phyloP scores from a whole-genome alignment of 2,329 filamentous ascomycete genomes.

The Diplodia scrobiculata region DNA sequence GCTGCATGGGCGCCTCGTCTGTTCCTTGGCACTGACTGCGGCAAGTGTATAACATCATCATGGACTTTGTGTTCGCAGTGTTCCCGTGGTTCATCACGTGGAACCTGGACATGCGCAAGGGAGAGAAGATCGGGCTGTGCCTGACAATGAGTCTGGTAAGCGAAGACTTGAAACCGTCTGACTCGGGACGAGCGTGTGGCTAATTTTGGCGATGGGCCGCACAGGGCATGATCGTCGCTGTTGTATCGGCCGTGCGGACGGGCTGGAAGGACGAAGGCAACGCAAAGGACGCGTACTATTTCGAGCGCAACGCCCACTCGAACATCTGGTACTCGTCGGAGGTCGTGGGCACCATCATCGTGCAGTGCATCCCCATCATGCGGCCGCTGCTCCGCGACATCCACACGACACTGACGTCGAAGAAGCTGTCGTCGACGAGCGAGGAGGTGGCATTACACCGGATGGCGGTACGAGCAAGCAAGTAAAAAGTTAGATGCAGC shows the following conservation, averaged over 20 bases:
- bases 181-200: neutral
- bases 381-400: slow-evolving; percentile 53
- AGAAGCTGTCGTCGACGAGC: slow-evolving; percentile 35
- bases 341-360: slow-evolving; percentile 58
- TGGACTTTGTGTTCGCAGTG: slow-evolving; percentile 56
- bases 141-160: slow-evolving; percentile 52
- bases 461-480: neutral
- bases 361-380: slow-evolving; percentile 57
- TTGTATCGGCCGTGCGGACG: slow-evolving; percentile 53
- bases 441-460: slow-evolving; percentile 25
- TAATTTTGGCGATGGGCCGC: neutral
- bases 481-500: neutral
- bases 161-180: neutral
- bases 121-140: slow-evolving; percentile 56
- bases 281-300: slow-evolving; percentile 51
- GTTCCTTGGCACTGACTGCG: slow-evolving; percentile 30
- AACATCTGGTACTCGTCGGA: slow-evolving; percentile 57
- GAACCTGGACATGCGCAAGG: slow-evolving; percentile 52
- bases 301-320: slow-evolving; percentile 53
- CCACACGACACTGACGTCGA: slow-evolving; percentile 45
- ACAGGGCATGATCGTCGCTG: slow-evolving; percentile 52
- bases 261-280: slow-evolving; percentile 56
- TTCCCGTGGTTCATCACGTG: slow-evolving; percentile 57
- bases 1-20: neutral
- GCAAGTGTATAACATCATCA: slow-evolving; percentile 57